Percentiles rank a stretch among this genome's conserved stretches.
Conservation (phyloP, 192 early-diverging fungal genomes). For the Backusella westeae region DNA sequence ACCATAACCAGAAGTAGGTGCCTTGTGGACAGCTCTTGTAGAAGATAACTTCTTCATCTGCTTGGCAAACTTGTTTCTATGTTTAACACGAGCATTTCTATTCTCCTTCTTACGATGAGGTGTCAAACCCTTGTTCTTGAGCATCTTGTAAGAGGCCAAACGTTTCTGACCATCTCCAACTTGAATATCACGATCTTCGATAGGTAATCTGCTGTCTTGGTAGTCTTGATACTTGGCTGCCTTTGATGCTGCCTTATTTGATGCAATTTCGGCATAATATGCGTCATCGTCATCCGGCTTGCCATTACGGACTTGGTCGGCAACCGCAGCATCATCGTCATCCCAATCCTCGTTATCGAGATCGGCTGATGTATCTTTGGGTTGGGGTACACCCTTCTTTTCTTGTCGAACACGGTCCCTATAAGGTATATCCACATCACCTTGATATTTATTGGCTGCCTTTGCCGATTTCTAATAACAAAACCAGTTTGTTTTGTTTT, state of each 20-base stretch:
- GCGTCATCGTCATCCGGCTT: constrained; percentile 58
- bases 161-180: constrained; percentile 65
- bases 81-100: constrained; percentile 94
- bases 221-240: constrained; percentile 44
- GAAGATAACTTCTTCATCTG: constrained; percentile 88
- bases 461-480: constrained; percentile 32
- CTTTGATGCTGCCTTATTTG: constrained; percentile 52
- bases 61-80: constrained; percentile 83
- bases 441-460: constrained; percentile 47
- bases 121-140: constrained; percentile 94
- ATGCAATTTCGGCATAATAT: constrained; percentile 43
- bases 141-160: constrained; percentile 80
- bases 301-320: constrained; percentile 35
- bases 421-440: constrained; percentile 84
- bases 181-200: constrained; percentile 41
- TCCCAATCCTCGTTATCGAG: constrained; percentile 61
- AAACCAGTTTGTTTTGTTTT: not conserved
- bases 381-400: constrained; percentile 43
- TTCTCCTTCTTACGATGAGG: constrained; percentile 90
- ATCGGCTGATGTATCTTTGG: constrained; percentile 42
- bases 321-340: constrained; percentile 51
- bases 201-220: constrained; percentile 37
- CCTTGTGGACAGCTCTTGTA: constrained; percentile 69
- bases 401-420: constrained; percentile 52
- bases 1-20: constrained; percentile 73